These are phyloP conservation scores for Panellus pusillus DNA, from an alignment of 768 basidiomycete species.

Conservation along the genomic window DNA sequence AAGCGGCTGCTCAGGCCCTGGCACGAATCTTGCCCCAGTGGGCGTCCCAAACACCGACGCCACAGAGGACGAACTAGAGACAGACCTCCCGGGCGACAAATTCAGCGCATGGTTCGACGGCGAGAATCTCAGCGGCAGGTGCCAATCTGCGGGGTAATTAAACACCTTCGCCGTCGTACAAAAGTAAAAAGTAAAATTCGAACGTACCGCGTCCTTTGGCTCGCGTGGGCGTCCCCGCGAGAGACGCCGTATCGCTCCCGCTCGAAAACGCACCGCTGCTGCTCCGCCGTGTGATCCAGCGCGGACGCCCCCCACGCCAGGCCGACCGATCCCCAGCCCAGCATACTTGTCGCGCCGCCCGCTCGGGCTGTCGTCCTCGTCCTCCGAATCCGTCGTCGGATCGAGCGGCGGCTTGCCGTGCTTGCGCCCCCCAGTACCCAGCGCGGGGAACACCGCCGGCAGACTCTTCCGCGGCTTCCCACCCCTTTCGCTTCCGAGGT, in stretches of 20 bases:
- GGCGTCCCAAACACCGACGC: slow-evolving; percentile 58
- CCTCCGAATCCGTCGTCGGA: slow-evolving; percentile 59
- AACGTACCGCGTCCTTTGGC: slow-evolving; percentile 49
- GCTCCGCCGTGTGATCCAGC: slow-evolving; percentile 72
- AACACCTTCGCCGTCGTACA: slow-evolving; percentile 6
- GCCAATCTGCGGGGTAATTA: slow-evolving; percentile 46
- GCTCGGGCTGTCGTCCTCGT: slow-evolving; percentile 69
- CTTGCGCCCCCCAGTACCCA: slow-evolving; percentile 30
- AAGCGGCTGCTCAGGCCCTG: slow-evolving; percentile 21
- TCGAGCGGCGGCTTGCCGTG: slow-evolving; percentile 32
- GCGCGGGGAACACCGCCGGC: slow-evolving; percentile 65
- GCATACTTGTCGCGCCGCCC: slow-evolving; percentile 54
- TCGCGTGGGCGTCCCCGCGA: slow-evolving; percentile 64
- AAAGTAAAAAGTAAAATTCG: slow-evolving; percentile 1
- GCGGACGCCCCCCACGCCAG: slow-evolving; percentile 36
- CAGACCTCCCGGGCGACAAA: slow-evolving; percentile 36
- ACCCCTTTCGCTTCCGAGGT: slow-evolving; percentile 47
- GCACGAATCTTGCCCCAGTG: slow-evolving; percentile 33
- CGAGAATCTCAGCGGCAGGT: slow-evolving; percentile 51
- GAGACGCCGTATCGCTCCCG: slow-evolving; percentile 63
- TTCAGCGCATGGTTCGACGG: slow-evolving; percentile 43
- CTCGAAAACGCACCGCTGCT: slow-evolving; percentile 83
- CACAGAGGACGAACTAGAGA: slow-evolving; percentile 52
- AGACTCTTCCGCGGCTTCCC: slow-evolving; percentile 69
- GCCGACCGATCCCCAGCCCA: slow-evolving; percentile 64